phyloP scores from a whole-genome alignment of 2,329 filamentous ascomycete species.

The Trichophyton schoenleinii region DNA sequence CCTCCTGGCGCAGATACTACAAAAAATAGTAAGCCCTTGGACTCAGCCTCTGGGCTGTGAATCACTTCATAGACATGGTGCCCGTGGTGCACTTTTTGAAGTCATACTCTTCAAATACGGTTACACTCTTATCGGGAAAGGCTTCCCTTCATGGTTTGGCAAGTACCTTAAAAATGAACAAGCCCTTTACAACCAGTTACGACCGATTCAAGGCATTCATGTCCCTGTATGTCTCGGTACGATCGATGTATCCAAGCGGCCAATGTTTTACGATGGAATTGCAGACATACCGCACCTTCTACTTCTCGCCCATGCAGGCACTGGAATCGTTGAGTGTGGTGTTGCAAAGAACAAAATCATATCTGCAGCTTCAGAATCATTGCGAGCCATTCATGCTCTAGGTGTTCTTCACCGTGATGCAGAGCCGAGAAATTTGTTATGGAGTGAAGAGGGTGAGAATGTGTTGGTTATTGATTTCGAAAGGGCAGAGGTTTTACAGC shows the following conservation, averaged over 20 bases:
- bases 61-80: constrained; percentile 14
- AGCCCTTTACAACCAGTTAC: constrained; percentile 12
- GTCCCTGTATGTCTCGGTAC: constrained; percentile 15
- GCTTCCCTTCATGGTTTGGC: constrained; percentile 7
- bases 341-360: constrained; percentile 2
- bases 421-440: constrained; percentile 8
- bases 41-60: constrained; percentile 10
- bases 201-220: constrained; percentile 12
- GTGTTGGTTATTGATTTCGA: constrained; percentile 13
- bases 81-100: constrained; percentile 17
- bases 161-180: constrained; percentile 12
- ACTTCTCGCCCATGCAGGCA: constrained; percentile 11
- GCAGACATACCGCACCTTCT: constrained; percentile 8
- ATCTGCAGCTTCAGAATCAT: constrained; percentile 1
- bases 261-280: constrained; percentile 10
- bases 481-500: not conserved
- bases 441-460: constrained; percentile 8
- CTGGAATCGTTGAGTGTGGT: not conserved
- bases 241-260: constrained; percentile 10
- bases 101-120: constrained; percentile 15
- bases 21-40: constrained; percentile 4
- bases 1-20: constrained; percentile 10
- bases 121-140: constrained; percentile 17
- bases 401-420: constrained; percentile 10
- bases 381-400: constrained; percentile 10